A percentile compares a stretch with the other conserved stretches of the same genome.
phyloP scores from a whole-genome alignment of 1,284 basidiomycete genomes.

The Gymnopus androsaceus region DNA sequence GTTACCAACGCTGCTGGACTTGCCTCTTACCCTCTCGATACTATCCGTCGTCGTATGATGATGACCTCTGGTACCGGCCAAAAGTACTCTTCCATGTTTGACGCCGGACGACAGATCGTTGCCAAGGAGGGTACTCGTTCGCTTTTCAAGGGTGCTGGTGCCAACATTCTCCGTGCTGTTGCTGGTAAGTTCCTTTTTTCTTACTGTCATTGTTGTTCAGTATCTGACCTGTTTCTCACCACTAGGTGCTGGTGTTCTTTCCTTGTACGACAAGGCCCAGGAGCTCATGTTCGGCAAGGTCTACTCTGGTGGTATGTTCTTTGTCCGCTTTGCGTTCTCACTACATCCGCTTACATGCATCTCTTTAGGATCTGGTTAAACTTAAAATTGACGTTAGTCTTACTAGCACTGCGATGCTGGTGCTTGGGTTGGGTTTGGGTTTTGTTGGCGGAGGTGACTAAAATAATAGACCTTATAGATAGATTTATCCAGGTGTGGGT shows the following conservation, averaged over 20 bases:
- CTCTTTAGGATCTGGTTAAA: constrained; percentile 46
- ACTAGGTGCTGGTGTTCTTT: constrained; percentile 97
- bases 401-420: too few relatives aligned
- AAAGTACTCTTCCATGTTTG: constrained; percentile 93
- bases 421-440: not conserved
- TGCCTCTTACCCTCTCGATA: constrained; percentile 94
- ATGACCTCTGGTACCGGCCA: constrained; percentile 86
- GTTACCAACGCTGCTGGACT: constrained; percentile 95
- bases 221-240: too few relatives aligned
- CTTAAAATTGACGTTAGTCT: too few relatives aligned
- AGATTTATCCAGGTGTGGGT: too few relatives aligned
- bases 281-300: constrained; percentile 93
- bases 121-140: constrained; percentile 90
- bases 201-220: too few relatives aligned
- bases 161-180: constrained; percentile 97
- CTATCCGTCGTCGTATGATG: constrained; percentile 96
- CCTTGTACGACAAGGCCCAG: constrained; percentile 93
- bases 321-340: not conserved
- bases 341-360: not conserved
- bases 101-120: constrained; percentile 81
- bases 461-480: not conserved
- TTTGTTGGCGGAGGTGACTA: not conserved
- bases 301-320: constrained; percentile 76
- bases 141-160: constrained; percentile 95
- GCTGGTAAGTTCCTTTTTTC: too few relatives aligned